These are phyloP conservation scores for Aspergillus spinulosporus DNA, from an alignment of 2,329 filamentous ascomycete species.

Conservation along the genomic window DNA sequence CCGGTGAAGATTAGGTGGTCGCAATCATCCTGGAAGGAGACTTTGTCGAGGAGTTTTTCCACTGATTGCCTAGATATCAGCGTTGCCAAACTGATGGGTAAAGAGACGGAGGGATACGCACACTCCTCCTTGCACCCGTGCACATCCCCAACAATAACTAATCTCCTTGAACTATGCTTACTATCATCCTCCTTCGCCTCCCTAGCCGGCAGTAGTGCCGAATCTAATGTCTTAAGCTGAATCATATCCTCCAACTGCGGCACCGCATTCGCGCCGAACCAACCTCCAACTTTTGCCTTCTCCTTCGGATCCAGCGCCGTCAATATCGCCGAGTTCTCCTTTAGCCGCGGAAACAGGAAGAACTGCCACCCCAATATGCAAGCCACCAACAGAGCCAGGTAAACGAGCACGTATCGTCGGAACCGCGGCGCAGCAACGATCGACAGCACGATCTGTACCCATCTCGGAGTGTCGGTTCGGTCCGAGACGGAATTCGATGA, in stretches of 20 bases:
- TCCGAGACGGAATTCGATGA: slow-evolving; percentile 18
- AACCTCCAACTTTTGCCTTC: slow-evolving; percentile 32
- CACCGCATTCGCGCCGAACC: slow-evolving; percentile 51
- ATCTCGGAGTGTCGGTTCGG: slow-evolving; percentile 22
- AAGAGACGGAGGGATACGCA: slow-evolving; percentile 29
- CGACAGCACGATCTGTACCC: slow-evolving; percentile 31
- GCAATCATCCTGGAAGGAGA: slow-evolving; percentile 59
- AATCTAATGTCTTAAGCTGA: slow-evolving; percentile 52
- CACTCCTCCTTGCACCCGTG: slow-evolving; percentile 79
- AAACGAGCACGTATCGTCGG: slow-evolving; percentile 41
- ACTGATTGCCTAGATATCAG: slow-evolving; percentile 35
- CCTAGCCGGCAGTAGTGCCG: slow-evolving; percentile 46
- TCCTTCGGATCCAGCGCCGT: slow-evolving; percentile 34
- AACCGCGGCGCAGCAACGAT: slow-evolving; percentile 44
- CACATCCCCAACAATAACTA: slow-evolving; percentile 87
- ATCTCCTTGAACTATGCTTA: slow-evolving; percentile 50
- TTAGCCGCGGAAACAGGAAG: slow-evolving; percentile 32
- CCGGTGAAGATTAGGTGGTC: slow-evolving; percentile 78
- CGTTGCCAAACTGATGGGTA: not conserved
- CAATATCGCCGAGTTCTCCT: slow-evolving; percentile 34
- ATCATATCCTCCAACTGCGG: slow-evolving; percentile 53
- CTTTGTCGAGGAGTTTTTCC: slow-evolving; percentile 63
- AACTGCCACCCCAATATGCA: slow-evolving; percentile 37
- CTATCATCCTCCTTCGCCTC: slow-evolving; percentile 11
- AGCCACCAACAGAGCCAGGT: slow-evolving; percentile 34